Base-by-base conservation (phyloP, 2,329 filamentous ascomycete species). In the Rosellinia necatrix region DNA sequence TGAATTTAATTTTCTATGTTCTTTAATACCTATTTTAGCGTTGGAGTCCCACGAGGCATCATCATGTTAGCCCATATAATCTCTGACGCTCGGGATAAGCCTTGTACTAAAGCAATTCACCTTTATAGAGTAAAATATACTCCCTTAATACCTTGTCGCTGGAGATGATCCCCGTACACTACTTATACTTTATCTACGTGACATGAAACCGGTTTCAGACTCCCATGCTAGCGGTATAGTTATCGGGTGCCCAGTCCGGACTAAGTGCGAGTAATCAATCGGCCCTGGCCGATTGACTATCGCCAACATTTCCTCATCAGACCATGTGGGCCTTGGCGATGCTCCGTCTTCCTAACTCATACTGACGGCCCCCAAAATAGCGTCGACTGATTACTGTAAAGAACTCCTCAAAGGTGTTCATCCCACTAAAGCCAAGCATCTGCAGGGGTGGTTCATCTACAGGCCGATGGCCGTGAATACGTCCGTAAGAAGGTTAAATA, bases 341-440 rank as follows among this genome's bases (percentile, higher is more conserved):
- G 24, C 27, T 49, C 41, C 42, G 53, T 15, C 40, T 25, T 47
- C 13, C 13, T 25, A 21, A 37, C 48, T 22, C 40, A 37, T 44
- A 44, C n/a, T n/a, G n/a, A n/a, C n/a, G n/a, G n/a, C n/a, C n/a
- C n/a, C 24, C 27, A 53, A 38, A 37, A 44, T 53, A 53, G 30
- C 19, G 24, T 34, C n/a, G 49, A 49, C n/a, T 53, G 54, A 57
- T 57, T 57, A 57, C 54, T 57, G 49, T 57, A 57, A 49, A 32
- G 3, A n/a, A 32, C 8, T 15, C 27, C 35, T 52, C 22, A 17
- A 38, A 17, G 22, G 17, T 38, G 8, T 17, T 17, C 17, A 6
- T 43, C 37, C 48, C 48, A 56, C 48, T 52, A 56, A 50, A 32
- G 53, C 41, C 35, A 35, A 37, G 35, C 15, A 25, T 17, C 8